A percentile compares a stretch with the other conserved stretches of the same genome.
Evolutionary conservation across 1,139 yeast genomes (phyloP).

Genomic region (Nakaseomyces uthaithaninus): DNA sequence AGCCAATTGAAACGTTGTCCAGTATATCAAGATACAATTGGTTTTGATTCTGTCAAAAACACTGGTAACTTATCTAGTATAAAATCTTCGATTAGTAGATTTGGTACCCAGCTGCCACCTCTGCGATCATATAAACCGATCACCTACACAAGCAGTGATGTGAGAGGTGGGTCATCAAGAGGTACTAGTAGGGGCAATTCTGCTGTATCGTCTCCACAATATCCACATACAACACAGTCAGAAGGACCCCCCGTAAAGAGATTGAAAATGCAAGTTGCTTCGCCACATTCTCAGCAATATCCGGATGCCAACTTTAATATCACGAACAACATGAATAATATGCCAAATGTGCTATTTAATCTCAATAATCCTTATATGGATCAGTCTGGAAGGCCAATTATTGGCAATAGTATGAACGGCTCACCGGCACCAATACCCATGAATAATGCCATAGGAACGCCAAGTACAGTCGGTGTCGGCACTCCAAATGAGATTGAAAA

Average conservation of each 20-base stretch:
- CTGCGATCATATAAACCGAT: slow-evolving; percentile 31
- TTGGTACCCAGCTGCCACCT: slow-evolving; percentile 25
- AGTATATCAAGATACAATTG: slow-evolving; percentile 32
- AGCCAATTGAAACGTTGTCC: slow-evolving; percentile 32
- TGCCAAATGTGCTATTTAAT: background rate
- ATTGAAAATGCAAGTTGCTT: background rate
- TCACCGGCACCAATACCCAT: background rate
- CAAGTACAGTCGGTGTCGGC: slow-evolving; percentile 1
- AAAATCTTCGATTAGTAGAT: slow-evolving; percentile 2
- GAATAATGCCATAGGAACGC: background rate
- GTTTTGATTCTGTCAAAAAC: slow-evolving; percentile 17
- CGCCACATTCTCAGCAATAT: background rate
- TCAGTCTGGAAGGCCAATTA: background rate
- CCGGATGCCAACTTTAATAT: background rate
- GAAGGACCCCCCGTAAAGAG: slow-evolving; percentile 6
- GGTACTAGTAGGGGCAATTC: slow-evolving; percentile 5
- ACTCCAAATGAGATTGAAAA: slow-evolving; percentile 21
- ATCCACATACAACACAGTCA: background rate
- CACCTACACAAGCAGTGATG: slow-evolving; percentile 28
- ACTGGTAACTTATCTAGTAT: background rate
- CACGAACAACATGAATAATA: background rate
- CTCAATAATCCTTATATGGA: background rate
- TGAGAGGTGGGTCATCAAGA: slow-evolving; percentile 13
- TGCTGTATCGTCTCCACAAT: slow-evolving; percentile 1
- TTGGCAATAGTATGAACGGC: background rate